These are phyloP conservation scores for Fusarium floridanum DNA, from an alignment of 2,329 filamentous ascomycete species.

Conservation along the genomic window DNA sequence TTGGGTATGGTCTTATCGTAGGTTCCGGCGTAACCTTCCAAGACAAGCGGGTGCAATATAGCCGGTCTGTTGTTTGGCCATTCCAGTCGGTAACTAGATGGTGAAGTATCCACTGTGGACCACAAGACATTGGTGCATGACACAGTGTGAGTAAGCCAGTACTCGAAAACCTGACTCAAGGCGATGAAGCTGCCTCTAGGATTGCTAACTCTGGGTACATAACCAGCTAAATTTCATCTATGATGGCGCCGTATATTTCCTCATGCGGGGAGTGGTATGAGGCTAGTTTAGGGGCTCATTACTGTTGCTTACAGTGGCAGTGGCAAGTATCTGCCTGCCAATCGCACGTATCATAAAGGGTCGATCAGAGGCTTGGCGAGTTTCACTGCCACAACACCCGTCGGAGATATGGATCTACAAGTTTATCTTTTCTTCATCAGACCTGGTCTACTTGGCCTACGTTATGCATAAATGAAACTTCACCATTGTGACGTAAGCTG, in stretches of 20 bases:
- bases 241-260: not conserved
- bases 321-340: not conserved
- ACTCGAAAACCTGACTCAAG: too few species aligned
- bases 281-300: not conserved
- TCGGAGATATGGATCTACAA: not conserved
- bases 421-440: not conserved
- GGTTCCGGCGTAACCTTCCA: too few species aligned
- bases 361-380: not conserved
- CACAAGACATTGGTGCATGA: too few species aligned
- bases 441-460: not conserved
- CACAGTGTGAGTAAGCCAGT: too few species aligned
- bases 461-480: not conserved
- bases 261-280: not conserved
- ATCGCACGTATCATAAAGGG: not conserved
- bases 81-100: too few species aligned
- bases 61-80: too few species aligned
- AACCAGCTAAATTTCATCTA: not conserved
- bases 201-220: not conserved
- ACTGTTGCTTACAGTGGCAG: not conserved
- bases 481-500: not conserved
- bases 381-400: not conserved
- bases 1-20: too few species aligned
- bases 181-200: too few species aligned
- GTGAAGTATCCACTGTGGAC: too few species aligned
- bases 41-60: too few species aligned